A percentile compares a stretch with the other conserved stretches of the same genome.
These are phyloP conservation scores for Yarrowia sp. DNA, from an alignment of 805 yeast species.

Conservation along the genomic window DNA sequence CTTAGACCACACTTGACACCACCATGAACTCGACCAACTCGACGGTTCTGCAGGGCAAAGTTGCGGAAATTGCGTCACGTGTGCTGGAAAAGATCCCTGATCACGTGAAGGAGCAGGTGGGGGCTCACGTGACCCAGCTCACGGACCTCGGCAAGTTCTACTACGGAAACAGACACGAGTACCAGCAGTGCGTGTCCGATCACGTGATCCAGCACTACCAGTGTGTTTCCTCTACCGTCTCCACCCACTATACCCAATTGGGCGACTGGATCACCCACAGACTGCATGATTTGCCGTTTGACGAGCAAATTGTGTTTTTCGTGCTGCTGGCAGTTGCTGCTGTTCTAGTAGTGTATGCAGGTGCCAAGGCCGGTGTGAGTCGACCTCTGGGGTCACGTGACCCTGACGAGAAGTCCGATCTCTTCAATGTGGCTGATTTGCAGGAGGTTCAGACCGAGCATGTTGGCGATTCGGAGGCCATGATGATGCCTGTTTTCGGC, in stretches of 20 bases:
- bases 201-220: neutral
- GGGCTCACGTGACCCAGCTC: neutral
- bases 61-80: slow-evolving; percentile 5
- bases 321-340: neutral
- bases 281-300: slow-evolving; percentile 35
- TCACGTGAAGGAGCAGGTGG: slow-evolving; percentile 14
- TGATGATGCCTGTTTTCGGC: slow-evolving; percentile 56
- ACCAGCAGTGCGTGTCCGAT: neutral
- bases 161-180: neutral
- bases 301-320: slow-evolving; percentile 25
- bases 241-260: slow-evolving; percentile 3
- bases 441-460: slow-evolving; percentile 37
- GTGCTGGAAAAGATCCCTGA: slow-evolving; percentile 20
- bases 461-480: slow-evolving; percentile 50
- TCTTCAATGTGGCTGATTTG: slow-evolving; percentile 46
- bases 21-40: slow-evolving; percentile 1
- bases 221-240: neutral
- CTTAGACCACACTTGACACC: neutral
- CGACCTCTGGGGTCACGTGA: slow-evolving; percentile 44
- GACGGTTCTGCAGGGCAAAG: slow-evolving; percentile 18
- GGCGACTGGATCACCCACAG: neutral
- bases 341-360: slow-evolving; percentile 1
- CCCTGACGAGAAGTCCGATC: slow-evolving; percentile 43
- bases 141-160: slow-evolving; percentile 5
- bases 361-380: slow-evolving; percentile 8